Percentiles rank a stretch among this genome's conserved stretches.
phyloP scores from a whole-genome alignment of 1,284 basidiomycete species.

The Omphalotus olearius region DNA sequence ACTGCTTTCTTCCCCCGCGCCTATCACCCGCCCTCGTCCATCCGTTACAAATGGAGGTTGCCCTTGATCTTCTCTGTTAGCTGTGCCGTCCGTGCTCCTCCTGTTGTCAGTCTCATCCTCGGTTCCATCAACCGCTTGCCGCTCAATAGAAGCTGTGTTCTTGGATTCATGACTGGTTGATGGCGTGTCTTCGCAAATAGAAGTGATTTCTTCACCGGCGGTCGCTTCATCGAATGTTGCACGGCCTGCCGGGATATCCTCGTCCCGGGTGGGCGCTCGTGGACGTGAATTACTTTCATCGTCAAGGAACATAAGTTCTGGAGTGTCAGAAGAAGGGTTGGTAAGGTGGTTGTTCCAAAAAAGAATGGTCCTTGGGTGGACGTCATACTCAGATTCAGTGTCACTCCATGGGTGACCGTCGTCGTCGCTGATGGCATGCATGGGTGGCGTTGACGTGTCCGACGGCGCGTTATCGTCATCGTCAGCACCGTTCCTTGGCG shows the following conservation, averaged over 20 bases:
- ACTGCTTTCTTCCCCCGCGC: slow-evolving; percentile 10
- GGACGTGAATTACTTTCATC: not conserved
- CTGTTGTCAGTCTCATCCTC: slow-evolving; percentile 10
- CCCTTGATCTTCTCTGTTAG: slow-evolving; percentile 9
- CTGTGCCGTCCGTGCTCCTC: slow-evolving; percentile 7
- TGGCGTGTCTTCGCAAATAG: too few species aligned
- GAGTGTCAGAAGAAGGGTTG: not conserved
- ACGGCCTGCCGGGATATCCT: too few species aligned
- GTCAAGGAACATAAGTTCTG: not conserved
- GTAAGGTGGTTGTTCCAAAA: not conserved
- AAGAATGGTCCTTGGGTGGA: not conserved
- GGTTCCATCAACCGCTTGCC: not conserved
- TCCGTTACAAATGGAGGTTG: slow-evolving; percentile 50
- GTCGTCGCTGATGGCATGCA: slow-evolving; percentile 2
- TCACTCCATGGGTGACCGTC: not conserved
- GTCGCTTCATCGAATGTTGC: too few species aligned
- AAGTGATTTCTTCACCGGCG: too few species aligned
- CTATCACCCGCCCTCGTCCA: slow-evolving; percentile 41
- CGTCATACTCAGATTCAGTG: slow-evolving; percentile 1
- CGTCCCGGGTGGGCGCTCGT: not conserved
- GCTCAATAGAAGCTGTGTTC: not conserved
- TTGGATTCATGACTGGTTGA: not conserved
- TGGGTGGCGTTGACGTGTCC: slow-evolving; percentile 1
- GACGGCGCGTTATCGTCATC: not conserved
- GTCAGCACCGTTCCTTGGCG: not conserved